A percentile compares a stretch with the other conserved stretches of the same genome.
Evolutionary conservation across 2,329 filamentous ascomycete genomes (phyloP).

Genomic region (Fusarium sublunatum): DNA sequence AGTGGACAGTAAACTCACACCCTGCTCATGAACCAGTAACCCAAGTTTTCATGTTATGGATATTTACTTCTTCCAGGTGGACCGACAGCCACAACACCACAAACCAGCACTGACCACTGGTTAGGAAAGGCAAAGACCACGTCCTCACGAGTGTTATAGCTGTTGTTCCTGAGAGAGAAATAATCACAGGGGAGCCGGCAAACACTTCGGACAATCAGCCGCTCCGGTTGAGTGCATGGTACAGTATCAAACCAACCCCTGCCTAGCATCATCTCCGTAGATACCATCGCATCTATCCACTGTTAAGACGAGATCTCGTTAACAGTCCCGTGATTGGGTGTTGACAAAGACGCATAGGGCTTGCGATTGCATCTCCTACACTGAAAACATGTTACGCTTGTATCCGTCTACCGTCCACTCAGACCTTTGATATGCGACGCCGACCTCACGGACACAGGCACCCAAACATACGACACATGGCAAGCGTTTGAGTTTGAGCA

Average conservation of each 20-base stretch:
- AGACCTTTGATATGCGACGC: constrained; percentile 16
- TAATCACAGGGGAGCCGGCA: not conserved
- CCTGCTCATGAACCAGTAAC: not conserved
- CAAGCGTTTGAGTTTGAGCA: constrained; percentile 32
- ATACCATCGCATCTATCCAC: not conserved
- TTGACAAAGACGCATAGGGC: not conserved
- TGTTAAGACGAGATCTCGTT: constrained; percentile 11
- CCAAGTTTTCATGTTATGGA: not conserved
- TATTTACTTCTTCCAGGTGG: constrained; percentile 14
- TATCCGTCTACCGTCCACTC: constrained; percentile 11
- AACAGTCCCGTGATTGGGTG: not conserved
- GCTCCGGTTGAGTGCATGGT: not conserved
- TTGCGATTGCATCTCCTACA: not conserved
- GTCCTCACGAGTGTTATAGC: not conserved
- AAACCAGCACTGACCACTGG: not conserved
- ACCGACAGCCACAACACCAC: not conserved
- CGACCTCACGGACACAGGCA: constrained; percentile 22
- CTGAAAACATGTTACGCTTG: constrained; percentile 15
- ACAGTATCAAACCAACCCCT: not conserved
- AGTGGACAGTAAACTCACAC: not conserved
- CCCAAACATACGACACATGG: constrained; percentile 31
- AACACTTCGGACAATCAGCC: not conserved
- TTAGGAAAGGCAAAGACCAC: not conserved
- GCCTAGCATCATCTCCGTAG: not conserved
- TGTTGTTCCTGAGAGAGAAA: not conserved